Conservation (phyloP, 1,284 basidiomycete species). For the Ganoderma meredithae region DNA sequence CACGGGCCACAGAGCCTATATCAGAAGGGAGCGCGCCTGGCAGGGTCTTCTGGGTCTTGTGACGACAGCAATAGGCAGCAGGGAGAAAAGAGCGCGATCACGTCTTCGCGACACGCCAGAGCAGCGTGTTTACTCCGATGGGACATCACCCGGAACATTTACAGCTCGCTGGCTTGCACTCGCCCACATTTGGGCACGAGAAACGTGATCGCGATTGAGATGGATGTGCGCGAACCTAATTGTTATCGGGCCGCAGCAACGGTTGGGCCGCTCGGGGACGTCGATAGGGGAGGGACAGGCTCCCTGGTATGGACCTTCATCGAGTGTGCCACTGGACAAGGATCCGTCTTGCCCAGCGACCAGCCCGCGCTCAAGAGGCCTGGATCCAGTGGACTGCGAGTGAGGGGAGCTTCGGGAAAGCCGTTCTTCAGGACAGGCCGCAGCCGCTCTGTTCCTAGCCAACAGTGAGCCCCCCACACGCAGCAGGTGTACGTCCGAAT, state of each 20-base stretch:
- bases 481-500: slow-evolving; percentile 29
- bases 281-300: background rate
- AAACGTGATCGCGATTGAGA: slow-evolving; percentile 26
- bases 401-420: background rate
- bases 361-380: background rate
- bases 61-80: slow-evolving; percentile 35
- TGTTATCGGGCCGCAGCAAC: background rate
- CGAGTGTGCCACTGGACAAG: background rate
- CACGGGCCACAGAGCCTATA: slow-evolving; percentile 13
- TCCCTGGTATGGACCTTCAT: background rate
- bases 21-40: slow-evolving; percentile 24
- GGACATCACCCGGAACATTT: slow-evolving; percentile 32
- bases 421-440: slow-evolving; percentile 7
- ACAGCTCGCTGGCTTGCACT: slow-evolving; percentile 5
- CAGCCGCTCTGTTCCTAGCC: slow-evolving; percentile 22
- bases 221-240: background rate
- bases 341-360: slow-evolving; percentile 1
- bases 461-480: slow-evolving; percentile 24
- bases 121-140: slow-evolving; percentile 35
- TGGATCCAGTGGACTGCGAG: slow-evolving; percentile 8
- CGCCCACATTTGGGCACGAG: background rate
- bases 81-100: slow-evolving; percentile 31
- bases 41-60: slow-evolving; percentile 38
- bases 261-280: slow-evolving; percentile 3
- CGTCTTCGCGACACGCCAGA: slow-evolving; percentile 29